Conservation (phyloP, 768 basidiomycete genomes). For the Boletus sp. region DNA sequence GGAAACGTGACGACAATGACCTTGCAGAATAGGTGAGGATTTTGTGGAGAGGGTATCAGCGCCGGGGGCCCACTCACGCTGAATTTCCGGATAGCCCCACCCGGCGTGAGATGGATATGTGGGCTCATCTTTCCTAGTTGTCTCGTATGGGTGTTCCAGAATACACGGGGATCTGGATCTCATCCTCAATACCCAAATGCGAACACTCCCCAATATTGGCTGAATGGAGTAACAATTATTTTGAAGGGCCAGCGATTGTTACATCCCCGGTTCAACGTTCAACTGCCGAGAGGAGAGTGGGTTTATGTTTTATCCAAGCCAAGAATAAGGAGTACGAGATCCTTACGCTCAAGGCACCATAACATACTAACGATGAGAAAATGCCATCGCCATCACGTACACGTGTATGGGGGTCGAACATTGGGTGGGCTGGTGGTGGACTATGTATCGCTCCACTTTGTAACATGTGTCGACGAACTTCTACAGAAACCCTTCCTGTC, state of each 20-base stretch:
- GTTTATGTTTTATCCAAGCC: not conserved
- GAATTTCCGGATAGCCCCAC: not conserved
- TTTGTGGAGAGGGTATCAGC: not conserved
- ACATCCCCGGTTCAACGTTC: not conserved
- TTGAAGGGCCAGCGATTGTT: not conserved
- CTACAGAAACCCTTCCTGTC: not conserved
- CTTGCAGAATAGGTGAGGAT: not conserved
- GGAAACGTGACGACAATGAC: not conserved
- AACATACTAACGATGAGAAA: constrained; percentile 1
- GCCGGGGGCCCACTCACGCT: not conserved
- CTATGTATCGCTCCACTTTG: not conserved
- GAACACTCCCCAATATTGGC: not conserved
- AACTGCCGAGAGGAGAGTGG: not conserved
- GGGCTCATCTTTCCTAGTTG: not conserved
- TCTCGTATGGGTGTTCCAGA: not conserved
- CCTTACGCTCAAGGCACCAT: not conserved
- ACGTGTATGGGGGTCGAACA: not conserved
- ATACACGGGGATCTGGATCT: not conserved
- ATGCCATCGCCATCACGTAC: not conserved
- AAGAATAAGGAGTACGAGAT: not conserved
- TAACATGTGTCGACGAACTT: not conserved
- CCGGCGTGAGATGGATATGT: not conserved
- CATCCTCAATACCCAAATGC: not conserved
- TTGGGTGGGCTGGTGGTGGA: not conserved
- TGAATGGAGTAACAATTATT: not conserved